These are phyloP conservation scores for Glaciozyma martinii DNA, from an alignment of 768 basidiomycete species.

Conservation along the genomic window DNA sequence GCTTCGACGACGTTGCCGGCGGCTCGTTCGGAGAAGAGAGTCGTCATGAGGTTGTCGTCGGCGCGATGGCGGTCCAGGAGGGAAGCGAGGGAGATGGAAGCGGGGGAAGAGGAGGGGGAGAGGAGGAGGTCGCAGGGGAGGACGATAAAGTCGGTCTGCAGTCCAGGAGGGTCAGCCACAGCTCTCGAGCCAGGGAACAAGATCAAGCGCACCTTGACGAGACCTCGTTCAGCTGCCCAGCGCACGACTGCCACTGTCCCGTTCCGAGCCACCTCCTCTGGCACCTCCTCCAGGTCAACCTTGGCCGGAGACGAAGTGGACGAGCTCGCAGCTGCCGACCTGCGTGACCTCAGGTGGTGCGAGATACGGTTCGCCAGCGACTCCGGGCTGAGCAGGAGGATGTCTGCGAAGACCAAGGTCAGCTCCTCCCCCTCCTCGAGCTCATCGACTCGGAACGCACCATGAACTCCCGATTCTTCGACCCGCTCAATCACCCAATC, in stretches of 20 bases:
- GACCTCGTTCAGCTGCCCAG: constrained; percentile 24
- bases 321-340: background rate
- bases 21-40: constrained; percentile 25
- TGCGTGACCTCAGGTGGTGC: constrained; percentile 17
- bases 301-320: constrained; percentile 9
- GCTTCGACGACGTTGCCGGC: constrained; percentile 22
- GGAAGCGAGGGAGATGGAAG: constrained; percentile 23
- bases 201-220: constrained; percentile 16
- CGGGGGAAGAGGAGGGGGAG: constrained; percentile 3
- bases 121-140: constrained; percentile 30
- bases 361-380: constrained; percentile 20
- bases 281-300: constrained; percentile 28
- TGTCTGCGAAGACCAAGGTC: background rate
- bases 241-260: constrained; percentile 10
- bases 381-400: constrained; percentile 23
- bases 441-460: background rate
- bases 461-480: constrained; percentile 24
- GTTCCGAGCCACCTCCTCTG: constrained; percentile 17
- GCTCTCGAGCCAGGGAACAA: background rate
- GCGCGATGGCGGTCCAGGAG: constrained; percentile 30
- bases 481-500: constrained; percentile 30
- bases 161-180: background rate
- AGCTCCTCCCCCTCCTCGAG: background rate
- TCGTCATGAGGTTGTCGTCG: constrained; percentile 31
- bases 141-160: constrained; percentile 31